Percentiles rank a stretch among this genome's conserved stretches.
These are phyloP conservation scores for Salix brachista DNA, from an alignment of 345 rosid genomes.

Conservation along the genomic window DNA sequence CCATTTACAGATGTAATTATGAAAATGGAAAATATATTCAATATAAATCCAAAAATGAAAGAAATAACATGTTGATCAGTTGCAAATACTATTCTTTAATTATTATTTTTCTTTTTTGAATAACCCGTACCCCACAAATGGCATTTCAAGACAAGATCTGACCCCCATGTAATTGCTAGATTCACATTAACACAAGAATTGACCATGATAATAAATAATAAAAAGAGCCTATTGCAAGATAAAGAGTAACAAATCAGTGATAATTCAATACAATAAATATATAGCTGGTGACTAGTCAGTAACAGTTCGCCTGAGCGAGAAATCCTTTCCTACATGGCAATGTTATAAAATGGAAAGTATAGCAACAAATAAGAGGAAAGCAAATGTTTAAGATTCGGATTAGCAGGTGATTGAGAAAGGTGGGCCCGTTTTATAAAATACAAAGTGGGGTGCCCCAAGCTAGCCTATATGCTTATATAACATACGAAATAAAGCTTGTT, in stretches of 20 bases:
- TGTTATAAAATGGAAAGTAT: background rate
- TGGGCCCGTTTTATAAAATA: constrained; percentile 1
- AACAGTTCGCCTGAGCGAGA: background rate
- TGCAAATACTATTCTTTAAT: background rate
- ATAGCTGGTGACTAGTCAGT: background rate
- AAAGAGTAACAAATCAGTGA: background rate
- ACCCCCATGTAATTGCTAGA: background rate
- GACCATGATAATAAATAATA: background rate
- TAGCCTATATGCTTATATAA: background rate
- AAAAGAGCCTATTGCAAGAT: background rate
- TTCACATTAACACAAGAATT: background rate
- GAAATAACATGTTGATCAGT: background rate
- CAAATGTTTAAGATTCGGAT: background rate
- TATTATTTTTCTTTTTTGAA: background rate
- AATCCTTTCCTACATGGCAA: background rate
- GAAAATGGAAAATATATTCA: background rate
- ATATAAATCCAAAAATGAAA: background rate
- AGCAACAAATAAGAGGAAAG: background rate
- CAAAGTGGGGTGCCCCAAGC: background rate
- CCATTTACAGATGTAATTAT: background rate
- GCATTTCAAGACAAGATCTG: background rate
- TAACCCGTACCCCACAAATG: background rate
- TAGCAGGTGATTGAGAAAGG: background rate
- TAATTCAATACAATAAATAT: background rate
- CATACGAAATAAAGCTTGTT: background rate